Percentiles rank a stretch among this genome's conserved stretches.
Evolutionary conservation across 306 rosid genomes (phyloP).

Genomic region (Acacia acuminata): DNA sequence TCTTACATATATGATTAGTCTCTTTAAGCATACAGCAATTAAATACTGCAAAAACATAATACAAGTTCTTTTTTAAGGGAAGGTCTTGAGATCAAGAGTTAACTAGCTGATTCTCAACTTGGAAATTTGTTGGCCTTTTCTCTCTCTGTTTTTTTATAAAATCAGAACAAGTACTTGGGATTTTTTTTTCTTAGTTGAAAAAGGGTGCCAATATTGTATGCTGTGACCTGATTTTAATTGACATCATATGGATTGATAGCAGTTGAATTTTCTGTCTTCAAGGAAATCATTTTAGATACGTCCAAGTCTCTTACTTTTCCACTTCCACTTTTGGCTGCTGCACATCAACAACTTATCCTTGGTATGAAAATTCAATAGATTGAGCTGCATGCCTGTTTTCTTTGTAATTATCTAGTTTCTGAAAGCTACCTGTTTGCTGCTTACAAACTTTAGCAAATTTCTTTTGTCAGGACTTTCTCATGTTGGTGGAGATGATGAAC

Average conservation of each 20-base stretch:
- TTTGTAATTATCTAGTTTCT: constrained; percentile 27
- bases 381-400: constrained; percentile 23
- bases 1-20: constrained; percentile 1
- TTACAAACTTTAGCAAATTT: constrained; percentile 30
- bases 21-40: background rate
- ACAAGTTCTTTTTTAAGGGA: background rate
- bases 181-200: constrained; percentile 20
- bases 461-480: constrained; percentile 62
- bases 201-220: constrained; percentile 14
- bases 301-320: constrained; percentile 86
- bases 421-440: constrained; percentile 32
- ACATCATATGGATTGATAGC: background rate
- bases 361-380: constrained; percentile 50
- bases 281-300: constrained; percentile 73
- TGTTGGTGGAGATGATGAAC: constrained; percentile 43
- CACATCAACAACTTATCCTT: constrained; percentile 82
- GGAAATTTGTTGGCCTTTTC: background rate
- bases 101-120: background rate
- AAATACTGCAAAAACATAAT: background rate
- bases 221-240: constrained; percentile 10
- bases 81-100: background rate
- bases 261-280: constrained; percentile 34
- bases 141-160: background rate
- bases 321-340: constrained; percentile 80
- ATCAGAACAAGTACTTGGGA: background rate